Base-by-base conservation (phyloP, 140 eudicot species). In the Ambrosia hybrid region DNA sequence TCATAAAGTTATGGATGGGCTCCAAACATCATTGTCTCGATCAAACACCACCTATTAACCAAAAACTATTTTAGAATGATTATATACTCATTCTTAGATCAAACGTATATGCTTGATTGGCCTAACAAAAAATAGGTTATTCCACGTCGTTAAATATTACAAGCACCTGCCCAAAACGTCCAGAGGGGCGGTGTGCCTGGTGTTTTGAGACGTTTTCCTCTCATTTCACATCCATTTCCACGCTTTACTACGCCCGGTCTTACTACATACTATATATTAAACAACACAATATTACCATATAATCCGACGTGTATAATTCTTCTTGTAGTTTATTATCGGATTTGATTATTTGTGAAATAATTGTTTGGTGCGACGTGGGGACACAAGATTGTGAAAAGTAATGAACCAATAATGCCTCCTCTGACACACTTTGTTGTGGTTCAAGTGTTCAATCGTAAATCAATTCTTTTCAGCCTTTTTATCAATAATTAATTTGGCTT, bases 301-400 rank as follows among this genome's bases (percentile, higher is more conserved):
- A 21, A 9, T 58, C 21, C 21, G 39, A 17, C 3, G 38, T 58
- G 14, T 58, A 46, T 10, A 46, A 46, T 46, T 46, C n/a, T 6
- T 46, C 26, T 21, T 21, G 11, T 7, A 57, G 64, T 9, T 58
- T 58, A 36, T 34, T 62, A 37, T 62, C n/a, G 13, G 49, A 37
- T 62, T 12, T 62, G 48, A 62, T 37, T 60, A 60, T 37, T 43
- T 6, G 51, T 62, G 30, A 62, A 62, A 36, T 62, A 37, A 12
- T 62, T 62, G 49, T 37, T 62, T 62, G 67, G 67, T 62, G 49
- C 26, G 67, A 36, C 48, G 49, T 62, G 68, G 68, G 68, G 68
- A 62, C 68, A 62, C 65, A 62, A 43, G 68, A 37, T 62, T 62
- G 68, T 62, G 5, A 36, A 62, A 62, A 37, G 68, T 62, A 13